Evolutionary conservation across 495 filamentous ascomycete genomes (phyloP), one percentile per base, ranked within the genome.

Genomic region (Chaetomium cochliodes): DNA sequence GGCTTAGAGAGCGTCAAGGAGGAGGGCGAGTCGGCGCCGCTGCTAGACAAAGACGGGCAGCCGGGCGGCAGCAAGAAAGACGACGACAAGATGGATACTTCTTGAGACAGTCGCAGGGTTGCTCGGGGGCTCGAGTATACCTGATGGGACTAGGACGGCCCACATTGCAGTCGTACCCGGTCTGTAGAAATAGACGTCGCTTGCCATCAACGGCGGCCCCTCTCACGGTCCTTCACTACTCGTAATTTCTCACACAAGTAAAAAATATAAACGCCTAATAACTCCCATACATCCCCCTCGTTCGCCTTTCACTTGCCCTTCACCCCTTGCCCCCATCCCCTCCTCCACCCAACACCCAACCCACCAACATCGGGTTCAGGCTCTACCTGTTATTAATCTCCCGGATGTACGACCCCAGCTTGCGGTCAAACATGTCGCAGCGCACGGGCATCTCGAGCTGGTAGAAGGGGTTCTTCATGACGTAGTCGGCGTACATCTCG

Each of bases 401-500:
- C 70, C 87, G 82, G 46, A 93, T 83, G 72, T 90, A 91, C 57
- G 82, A 87, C 70, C 81, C 83, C 70, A 98, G 76, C 77, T 89
- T 88, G 72, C 94, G 81, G 71, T 98, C 94, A 78, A 96, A 98
- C 60, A 88, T 88, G 76, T 98, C 94, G 78, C 93, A 96, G 65
- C 94, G 81, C 47, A 98, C 86, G 57, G 94, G 94, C 94, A 98
- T 98, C 81, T 98, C 94, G 33, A 93, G 81, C 74, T 93, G 90
- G 77, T 98, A 98, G 72, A 98, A 98, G 12, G 96, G 96, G 77
- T 98, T 98, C 82, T 98, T 98, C 92, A 96, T 97, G 69, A 98
- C 94, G 77, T 90, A 97, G 78, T 98, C 96, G 39, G 90, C 85
- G 78, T 97, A 98, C 57, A 98, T 78, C 76, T 98, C 94, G 77